These are phyloP conservation scores for Nephromyces sp. DNA, from an alignment of 169 alveolate species.

Conservation along the genomic window DNA sequence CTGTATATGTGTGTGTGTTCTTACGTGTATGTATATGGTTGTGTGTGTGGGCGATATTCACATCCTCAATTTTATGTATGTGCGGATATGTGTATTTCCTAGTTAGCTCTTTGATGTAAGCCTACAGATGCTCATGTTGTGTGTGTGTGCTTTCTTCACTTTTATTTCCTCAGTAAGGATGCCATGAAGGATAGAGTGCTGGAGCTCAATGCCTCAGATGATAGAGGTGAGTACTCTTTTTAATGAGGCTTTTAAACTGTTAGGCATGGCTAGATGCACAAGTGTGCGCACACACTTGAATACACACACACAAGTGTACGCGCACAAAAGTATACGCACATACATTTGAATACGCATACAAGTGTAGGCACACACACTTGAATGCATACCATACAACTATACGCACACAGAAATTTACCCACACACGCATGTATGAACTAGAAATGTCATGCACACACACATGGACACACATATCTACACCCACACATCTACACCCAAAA, in stretches of 20 bases:
- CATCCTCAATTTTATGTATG: too few relatives aligned
- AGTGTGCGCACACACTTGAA: background rate
- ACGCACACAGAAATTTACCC: background rate
- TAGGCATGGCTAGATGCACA: background rate
- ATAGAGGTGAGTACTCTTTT: constrained; percentile 61
- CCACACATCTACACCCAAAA: too few relatives aligned
- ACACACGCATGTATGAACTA: too few relatives aligned
- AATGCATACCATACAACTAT: background rate
- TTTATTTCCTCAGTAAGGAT: constrained; percentile 42
- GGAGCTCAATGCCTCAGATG: constrained; percentile 98
- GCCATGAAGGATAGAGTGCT: constrained; percentile 83
- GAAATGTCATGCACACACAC: too few relatives aligned
- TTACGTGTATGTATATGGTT: too few relatives aligned
- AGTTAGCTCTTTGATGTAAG: too few relatives aligned
- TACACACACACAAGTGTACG: background rate
- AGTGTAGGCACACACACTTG: background rate
- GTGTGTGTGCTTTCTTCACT: too few relatives aligned
- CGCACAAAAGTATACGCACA: background rate
- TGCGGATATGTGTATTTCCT: too few relatives aligned
- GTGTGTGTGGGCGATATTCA: too few relatives aligned
- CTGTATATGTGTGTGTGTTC: too few relatives aligned
- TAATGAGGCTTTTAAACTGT: background rate
- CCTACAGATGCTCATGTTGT: too few relatives aligned
- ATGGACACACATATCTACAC: too few relatives aligned
- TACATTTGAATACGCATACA: background rate